Evolutionary conservation across 108 stramenopile genomes (phyloP), one percentile per base, ranked within the genome.

Genomic region (Asterionellopsis glacialis): DNA sequence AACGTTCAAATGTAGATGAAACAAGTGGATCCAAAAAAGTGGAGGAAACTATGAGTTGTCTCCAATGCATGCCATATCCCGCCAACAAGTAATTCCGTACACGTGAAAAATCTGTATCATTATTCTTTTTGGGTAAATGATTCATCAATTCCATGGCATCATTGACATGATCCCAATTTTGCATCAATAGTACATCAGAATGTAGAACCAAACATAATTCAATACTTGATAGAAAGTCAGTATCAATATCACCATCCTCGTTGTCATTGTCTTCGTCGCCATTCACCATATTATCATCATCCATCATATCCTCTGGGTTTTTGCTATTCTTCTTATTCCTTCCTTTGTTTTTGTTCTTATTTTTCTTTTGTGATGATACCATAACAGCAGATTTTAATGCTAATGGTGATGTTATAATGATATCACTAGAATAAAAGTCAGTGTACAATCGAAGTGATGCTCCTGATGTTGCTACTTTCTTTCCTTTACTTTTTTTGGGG

Each of bases 121-220:
- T 72, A 42, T 78, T 80, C 24, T 93, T 85, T 45, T 68, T 65
- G 9, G 97, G 97, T 58, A 82, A 76, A 28, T 82, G 60, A 64
- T 98, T 98, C 44, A 95, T 64, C 12, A 69, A 59, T 12, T 58
- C 61, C 27, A 96, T 72, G 24, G 88, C 52, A 45, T 70, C 73
- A 45, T 84, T 83, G 27, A 95, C 87, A 66, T 96, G 95, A 69
- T 95, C 95, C 95, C 95, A 96, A 56, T 98, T 98, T 66, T 98
- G 97, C 97, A 96, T 96, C 54, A 92, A 47, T 41, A 95, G 57
- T 23, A 98, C 91, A 64, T 98, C 95, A 44, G 79, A 74, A 13
- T 85, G 65, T 39, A 61, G 59, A 41, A 96, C 51, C 16, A 90
- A 56, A 59, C 92, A 91, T 27, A 95, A 72, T 61, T 98, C 97